phyloP scores from a whole-genome alignment of 345 rosid genomes.

The Eucalyptus curtisii region DNA sequence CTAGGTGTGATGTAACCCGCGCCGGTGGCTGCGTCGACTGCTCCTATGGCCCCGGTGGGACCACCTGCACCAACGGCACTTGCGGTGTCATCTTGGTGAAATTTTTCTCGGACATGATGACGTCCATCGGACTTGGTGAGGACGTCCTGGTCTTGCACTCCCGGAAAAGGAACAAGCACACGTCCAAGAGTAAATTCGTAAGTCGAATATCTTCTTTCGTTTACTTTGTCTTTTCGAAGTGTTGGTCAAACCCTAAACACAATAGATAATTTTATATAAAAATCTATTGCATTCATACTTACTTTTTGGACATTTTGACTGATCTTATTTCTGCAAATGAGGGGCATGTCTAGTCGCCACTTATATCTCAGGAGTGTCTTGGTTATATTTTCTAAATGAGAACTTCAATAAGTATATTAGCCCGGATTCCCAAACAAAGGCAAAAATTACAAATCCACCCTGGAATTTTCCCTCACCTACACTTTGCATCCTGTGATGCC shows the following conservation, averaged over 20 bases:
- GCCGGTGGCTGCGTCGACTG: neutral
- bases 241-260: neutral
- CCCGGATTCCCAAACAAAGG: neutral
- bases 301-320: too few relatives aligned
- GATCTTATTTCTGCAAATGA: too few relatives aligned
- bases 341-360: neutral
- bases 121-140: conserved; percentile 2
- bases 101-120: neutral
- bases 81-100: conserved; percentile 16
- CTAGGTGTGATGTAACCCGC: conserved; percentile 3
- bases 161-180: conserved; percentile 1
- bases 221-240: neutral
- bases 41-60: neutral
- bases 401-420: neutral
- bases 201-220: neutral
- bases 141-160: conserved; percentile 4
- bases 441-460: neutral
- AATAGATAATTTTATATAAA: neutral
- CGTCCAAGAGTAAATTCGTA: neutral
- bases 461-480: neutral
- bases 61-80: conserved; percentile 24
- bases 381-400: neutral
- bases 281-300: neutral
- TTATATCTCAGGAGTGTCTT: neutral
- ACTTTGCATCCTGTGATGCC: neutral